Percentiles rank a stretch among this genome's conserved stretches.
Evolutionary conservation across 495 filamentous ascomycete genomes (phyloP).

Genomic region (Aspergillus affinis): DNA sequence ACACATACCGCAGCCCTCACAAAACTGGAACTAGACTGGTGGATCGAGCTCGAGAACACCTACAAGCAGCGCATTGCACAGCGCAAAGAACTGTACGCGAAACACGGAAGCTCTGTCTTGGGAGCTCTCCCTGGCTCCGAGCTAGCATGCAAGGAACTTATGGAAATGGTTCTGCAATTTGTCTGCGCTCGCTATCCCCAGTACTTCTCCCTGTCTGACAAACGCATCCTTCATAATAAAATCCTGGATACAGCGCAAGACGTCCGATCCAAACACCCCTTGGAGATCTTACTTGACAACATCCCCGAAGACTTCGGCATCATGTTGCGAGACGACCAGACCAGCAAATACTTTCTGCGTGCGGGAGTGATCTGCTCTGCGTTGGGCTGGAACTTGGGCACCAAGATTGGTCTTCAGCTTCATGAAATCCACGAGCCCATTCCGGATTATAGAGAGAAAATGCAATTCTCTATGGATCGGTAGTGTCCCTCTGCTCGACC

Average conservation of each 20-base stretch:
- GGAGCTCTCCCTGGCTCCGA: constrained; percentile 75
- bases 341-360: constrained; percentile 73
- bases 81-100: constrained; percentile 65
- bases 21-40: constrained; percentile 84
- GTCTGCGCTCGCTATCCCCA: constrained; percentile 76
- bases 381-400: constrained; percentile 77
- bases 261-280: constrained; percentile 61
- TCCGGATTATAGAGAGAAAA: constrained; percentile 88
- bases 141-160: constrained; percentile 80
- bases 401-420: constrained; percentile 72
- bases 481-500: constrained; percentile 26
- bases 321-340: constrained; percentile 68
- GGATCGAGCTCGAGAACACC: constrained; percentile 83
- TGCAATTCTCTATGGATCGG: constrained; percentile 87
- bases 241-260: constrained; percentile 67
- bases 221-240: constrained; percentile 64
- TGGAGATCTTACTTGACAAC: constrained; percentile 76
- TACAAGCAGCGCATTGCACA: constrained; percentile 70
- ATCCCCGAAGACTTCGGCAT: constrained; percentile 88
- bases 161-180: constrained; percentile 87
- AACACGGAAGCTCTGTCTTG: constrained; percentile 64
- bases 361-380: constrained; percentile 78
- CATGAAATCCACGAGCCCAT: constrained; percentile 75
- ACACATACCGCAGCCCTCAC: constrained; percentile 57
- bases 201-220: constrained; percentile 66